Percentiles rank a stretch among this genome's conserved stretches.
Conservation (phyloP, 202 grass and related monocot species). For the Setaria viridis region DNA sequence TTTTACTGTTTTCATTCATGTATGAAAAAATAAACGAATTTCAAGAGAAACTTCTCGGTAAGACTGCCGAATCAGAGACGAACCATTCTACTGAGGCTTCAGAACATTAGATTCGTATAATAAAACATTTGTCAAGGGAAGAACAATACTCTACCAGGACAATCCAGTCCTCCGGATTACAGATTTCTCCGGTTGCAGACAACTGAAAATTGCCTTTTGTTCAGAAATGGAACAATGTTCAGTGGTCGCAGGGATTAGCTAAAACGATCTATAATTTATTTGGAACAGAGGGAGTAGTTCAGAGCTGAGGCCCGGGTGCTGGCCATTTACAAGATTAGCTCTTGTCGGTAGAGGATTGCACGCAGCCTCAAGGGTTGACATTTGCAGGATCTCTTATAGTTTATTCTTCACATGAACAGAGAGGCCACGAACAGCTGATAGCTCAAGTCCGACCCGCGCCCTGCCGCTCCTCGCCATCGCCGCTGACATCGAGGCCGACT, state of each 20-base stretch:
- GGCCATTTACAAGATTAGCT: not conserved
- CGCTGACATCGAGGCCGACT: too few species aligned
- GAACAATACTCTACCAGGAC: not conserved
- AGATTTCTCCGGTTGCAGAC: not conserved
- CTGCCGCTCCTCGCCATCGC: too few species aligned
- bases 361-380: not conserved
- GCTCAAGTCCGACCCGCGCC: too few species aligned
- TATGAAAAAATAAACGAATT: constrained; percentile 32
- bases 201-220: constrained; percentile 2
- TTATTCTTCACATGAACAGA: too few species aligned
- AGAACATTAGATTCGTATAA: not conserved
- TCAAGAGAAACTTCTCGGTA: not conserved
- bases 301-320: not conserved
- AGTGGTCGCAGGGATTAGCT: not conserved
- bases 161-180: not conserved
- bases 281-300: too few species aligned
- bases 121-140: constrained; percentile 10
- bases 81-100: not conserved
- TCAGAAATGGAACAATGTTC: not conserved
- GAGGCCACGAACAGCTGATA: too few species aligned
- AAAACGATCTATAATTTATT: too few species aligned
- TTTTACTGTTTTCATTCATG: not conserved
- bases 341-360: not conserved
- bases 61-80: not conserved
- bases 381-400: not conserved